Conservation (phyloP, 129 eudicot genomes). For the Saussurea involucrata region DNA sequence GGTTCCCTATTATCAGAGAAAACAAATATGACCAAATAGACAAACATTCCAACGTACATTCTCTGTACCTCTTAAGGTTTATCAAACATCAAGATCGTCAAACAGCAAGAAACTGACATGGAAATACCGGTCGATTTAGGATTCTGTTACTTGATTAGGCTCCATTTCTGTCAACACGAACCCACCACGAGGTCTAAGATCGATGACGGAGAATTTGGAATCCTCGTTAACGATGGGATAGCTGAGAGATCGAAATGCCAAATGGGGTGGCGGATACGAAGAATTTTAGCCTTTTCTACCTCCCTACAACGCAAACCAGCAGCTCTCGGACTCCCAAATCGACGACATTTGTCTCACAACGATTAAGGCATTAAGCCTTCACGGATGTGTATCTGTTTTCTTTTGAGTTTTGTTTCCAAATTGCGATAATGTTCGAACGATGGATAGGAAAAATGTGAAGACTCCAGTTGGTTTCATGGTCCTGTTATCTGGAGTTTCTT, state of each 20-base stretch:
- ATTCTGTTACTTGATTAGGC: slow-evolving; percentile 48
- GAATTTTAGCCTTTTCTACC: too few species aligned
- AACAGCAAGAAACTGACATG: slow-evolving; percentile 23
- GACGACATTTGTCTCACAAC: too few species aligned
- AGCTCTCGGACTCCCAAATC: too few species aligned
- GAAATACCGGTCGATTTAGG: slow-evolving; percentile 52
- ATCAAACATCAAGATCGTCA: slow-evolving; percentile 39
- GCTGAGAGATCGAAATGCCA: slow-evolving; percentile 22
- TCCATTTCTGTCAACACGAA: slow-evolving; percentile 44
- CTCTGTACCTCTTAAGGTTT: slow-evolving; percentile 45
- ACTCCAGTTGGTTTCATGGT: too few species aligned
- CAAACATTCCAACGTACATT: slow-evolving; percentile 23
- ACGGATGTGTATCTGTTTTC: too few species aligned
- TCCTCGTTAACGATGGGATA: slow-evolving; percentile 33
- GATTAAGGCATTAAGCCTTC: too few species aligned
- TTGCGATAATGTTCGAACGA: too few species aligned
- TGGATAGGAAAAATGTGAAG: too few species aligned
- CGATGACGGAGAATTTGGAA: slow-evolving; percentile 12
- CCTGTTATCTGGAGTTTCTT: too few species aligned
- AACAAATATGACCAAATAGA: slow-evolving; percentile 29
- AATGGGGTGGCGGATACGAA: slow-evolving; percentile 31
- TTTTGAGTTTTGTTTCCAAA: too few species aligned
- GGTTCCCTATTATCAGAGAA: slow-evolving; percentile 33
- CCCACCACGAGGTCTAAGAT: slow-evolving; percentile 10
- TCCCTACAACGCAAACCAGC: too few species aligned